phyloP scores from a whole-genome alignment of 768 basidiomycete genomes.

The Lactarius quietus region DNA sequence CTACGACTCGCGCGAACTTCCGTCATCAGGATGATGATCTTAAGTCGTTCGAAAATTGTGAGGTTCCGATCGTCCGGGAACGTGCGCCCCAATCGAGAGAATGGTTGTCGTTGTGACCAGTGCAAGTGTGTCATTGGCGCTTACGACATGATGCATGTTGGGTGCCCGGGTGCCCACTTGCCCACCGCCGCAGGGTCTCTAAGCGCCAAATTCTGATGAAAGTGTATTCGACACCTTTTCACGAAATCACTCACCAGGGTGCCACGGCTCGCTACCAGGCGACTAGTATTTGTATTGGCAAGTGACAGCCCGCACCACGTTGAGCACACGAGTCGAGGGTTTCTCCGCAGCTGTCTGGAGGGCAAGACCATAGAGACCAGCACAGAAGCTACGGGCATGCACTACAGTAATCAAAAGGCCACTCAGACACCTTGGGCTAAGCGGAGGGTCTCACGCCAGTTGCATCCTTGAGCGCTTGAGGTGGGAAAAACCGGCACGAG shows the following conservation, averaged over 20 bases:
- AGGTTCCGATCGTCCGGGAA: background rate
- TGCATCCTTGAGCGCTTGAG: background rate
- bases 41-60: background rate
- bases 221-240: slow-evolving; percentile 8
- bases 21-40: background rate
- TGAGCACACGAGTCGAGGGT: slow-evolving; percentile 20
- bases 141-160: background rate
- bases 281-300: slow-evolving; percentile 8
- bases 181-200: background rate
- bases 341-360: background rate
- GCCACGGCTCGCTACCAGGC: background rate
- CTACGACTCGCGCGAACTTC: background rate
- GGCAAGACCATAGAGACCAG: slow-evolving; percentile 14
- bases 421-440: background rate
- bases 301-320: slow-evolving; percentile 13
- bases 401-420: background rate
- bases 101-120: background rate
- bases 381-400: slow-evolving; percentile 11
- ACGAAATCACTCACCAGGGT: slow-evolving; percentile 17
- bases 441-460: slow-evolving; percentile 1
- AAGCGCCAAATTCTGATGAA: background rate
- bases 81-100: background rate
- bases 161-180: background rate
- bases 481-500: background rate
- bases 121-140: background rate